phyloP scores from a whole-genome alignment of 2,329 filamentous ascomycete species.

The Colletotrichum noveboracense region DNA sequence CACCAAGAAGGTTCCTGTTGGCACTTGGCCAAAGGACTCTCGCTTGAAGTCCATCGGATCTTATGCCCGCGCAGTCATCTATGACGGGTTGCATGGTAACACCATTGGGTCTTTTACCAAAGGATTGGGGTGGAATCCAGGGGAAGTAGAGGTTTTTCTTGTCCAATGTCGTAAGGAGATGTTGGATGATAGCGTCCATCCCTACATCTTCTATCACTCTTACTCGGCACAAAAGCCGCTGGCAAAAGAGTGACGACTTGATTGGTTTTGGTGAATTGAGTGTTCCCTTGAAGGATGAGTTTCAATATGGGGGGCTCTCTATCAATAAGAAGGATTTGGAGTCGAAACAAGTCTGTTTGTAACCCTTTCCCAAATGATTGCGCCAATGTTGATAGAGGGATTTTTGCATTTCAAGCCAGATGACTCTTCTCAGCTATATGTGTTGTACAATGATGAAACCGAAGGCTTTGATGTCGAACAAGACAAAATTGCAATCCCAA shows the following conservation, averaged over 20 bases:
- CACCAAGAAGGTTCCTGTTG: constrained; percentile 31
- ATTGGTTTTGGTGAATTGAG: neutral
- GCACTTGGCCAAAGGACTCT: constrained; percentile 43
- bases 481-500: neutral
- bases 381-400: neutral
- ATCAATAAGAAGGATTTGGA: neutral
- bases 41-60: constrained; percentile 44
- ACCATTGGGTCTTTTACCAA: constrained; percentile 30
- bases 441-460: neutral
- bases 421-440: neutral
- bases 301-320: neutral
- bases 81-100: constrained; percentile 25
- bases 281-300: neutral
- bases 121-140: constrained; percentile 28
- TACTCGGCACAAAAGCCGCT: constrained; percentile 31
- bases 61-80: constrained; percentile 23
- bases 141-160: constrained; percentile 30
- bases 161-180: constrained; percentile 29
- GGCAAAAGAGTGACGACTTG: neutral
- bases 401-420: neutral
- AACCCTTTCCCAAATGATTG: neutral
- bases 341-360: neutral
- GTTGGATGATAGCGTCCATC: constrained; percentile 30
- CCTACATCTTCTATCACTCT: constrained; percentile 30
- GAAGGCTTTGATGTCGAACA: neutral